Evolutionary conservation across 768 basidiomycete species (phyloP).

Genomic region (Lactarius tabidus): DNA sequence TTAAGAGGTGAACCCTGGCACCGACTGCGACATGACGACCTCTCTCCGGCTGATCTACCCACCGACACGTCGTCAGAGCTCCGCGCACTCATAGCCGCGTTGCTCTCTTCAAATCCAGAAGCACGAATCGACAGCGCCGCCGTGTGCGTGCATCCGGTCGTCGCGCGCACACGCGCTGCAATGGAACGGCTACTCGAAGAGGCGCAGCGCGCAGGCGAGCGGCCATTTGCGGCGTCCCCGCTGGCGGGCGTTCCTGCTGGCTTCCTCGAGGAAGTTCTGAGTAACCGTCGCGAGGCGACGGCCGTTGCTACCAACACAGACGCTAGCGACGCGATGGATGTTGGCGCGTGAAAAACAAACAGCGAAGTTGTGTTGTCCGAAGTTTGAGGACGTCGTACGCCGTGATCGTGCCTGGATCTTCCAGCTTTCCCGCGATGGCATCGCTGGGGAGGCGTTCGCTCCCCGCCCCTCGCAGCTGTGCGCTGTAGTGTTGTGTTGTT

Average conservation of each 20-base stretch:
- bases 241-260: slow-evolving; percentile 54
- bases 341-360: slow-evolving; percentile 22
- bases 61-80: slow-evolving; percentile 57
- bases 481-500: not conserved
- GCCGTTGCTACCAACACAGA: not conserved
- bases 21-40: slow-evolving; percentile 85
- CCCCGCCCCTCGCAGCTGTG: not conserved
- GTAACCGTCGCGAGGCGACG: slow-evolving; percentile 1
- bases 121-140: slow-evolving; percentile 53
- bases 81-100: slow-evolving; percentile 59
- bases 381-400: not conserved
- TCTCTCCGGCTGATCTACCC: slow-evolving; percentile 70
- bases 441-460: not conserved
- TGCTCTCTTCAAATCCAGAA: slow-evolving; percentile 73
- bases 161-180: slow-evolving; percentile 54
- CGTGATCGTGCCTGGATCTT: slow-evolving; percentile 14
- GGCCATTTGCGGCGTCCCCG: slow-evolving; percentile 56
- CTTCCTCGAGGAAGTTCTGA: slow-evolving; percentile 64
- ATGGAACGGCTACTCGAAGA: slow-evolving; percentile 53
- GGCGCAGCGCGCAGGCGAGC: slow-evolving; percentile 35
- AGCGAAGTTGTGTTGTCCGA: not conserved
- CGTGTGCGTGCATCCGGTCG: slow-evolving; percentile 59
- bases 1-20: slow-evolving; percentile 91
- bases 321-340: slow-evolving; percentile 30
- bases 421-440: not conserved